These are phyloP conservation scores for Periconia sp. DNA, from an alignment of 2,329 filamentous ascomycete species.

Conservation along the genomic window DNA sequence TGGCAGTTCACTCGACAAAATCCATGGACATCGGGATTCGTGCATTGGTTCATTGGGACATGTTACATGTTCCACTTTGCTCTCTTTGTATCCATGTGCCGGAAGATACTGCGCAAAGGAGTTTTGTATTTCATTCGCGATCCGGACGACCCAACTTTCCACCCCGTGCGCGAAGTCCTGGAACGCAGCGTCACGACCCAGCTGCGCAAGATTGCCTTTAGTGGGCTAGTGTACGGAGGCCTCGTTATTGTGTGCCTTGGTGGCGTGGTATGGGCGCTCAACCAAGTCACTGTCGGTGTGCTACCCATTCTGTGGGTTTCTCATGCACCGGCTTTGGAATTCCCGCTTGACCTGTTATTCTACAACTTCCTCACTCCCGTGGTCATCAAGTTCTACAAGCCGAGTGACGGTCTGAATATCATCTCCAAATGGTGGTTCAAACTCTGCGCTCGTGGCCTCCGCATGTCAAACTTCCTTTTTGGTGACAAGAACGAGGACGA, in stretches of 20 bases:
- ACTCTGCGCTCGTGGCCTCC: conserved; percentile 74
- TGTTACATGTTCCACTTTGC: conserved; percentile 99
- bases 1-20: conserved; percentile 75
- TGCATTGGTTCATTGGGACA: conserved; percentile 98
- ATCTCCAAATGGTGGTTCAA: conserved; percentile 98
- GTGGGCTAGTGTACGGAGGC: conserved; percentile 91
- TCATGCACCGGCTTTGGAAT: conserved; percentile 88
- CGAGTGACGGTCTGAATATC: conserved; percentile 77
- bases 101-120: conserved; percentile 93
- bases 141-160: conserved; percentile 96
- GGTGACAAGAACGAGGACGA: conserved; percentile 80
- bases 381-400: conserved; percentile 79
- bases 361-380: conserved; percentile 97
- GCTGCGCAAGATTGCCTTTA: conserved; percentile 93
- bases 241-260: conserved; percentile 91
- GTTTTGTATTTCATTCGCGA: conserved; percentile 98
- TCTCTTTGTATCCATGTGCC: conserved; percentile 97
- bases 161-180: conserved; percentile 93
- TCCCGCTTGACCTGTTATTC: conserved; percentile 89
- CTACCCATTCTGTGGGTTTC: conserved; percentile 93
- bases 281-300: conserved; percentile 66
- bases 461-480: conserved; percentile 91
- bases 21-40: conserved; percentile 88
- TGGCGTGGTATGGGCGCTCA: conserved; percentile 92
- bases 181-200: conserved; percentile 92